Conservation (phyloP, 202 grass and related monocot genomes). For the Setaria viridis region DNA sequence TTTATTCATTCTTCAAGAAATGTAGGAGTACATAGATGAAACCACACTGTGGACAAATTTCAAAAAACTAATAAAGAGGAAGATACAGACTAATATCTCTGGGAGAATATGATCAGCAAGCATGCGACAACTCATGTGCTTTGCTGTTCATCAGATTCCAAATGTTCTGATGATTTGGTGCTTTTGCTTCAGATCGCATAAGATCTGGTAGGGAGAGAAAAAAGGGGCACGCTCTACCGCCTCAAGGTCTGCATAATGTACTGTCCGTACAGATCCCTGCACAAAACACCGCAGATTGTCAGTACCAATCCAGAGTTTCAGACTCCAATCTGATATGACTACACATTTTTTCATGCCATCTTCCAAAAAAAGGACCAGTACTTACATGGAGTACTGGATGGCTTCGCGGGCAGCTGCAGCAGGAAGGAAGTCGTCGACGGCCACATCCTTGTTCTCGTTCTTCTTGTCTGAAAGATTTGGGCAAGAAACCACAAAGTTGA, state of each 20-base stretch:
- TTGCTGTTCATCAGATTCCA: conserved; percentile 35
- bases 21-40: conserved; percentile 27
- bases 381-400: conserved; percentile 92
- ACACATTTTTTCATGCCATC: not conserved
- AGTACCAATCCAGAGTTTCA: not conserved
- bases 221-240: conserved; percentile 48
- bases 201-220: not conserved
- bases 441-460: conserved; percentile 96
- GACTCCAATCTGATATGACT: not conserved
- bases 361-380: not conserved
- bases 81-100: conserved; percentile 24
- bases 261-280: conserved; percentile 88
- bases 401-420: conserved; percentile 66
- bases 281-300: not conserved
- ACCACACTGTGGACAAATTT: conserved; percentile 25
- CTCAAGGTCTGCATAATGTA: conserved; percentile 86
- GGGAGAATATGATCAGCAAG: not conserved
- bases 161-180: not conserved
- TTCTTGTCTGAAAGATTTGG: conserved; percentile 78
- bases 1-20: not conserved
- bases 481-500: conserved; percentile 28
- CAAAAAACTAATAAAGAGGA: not conserved
- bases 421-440: conserved; percentile 83
- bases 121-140: conserved; percentile 22
- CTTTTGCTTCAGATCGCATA: conserved; percentile 10